Percentiles rank a stretch among this genome's conserved stretches.
Conservation (phyloP, 768 basidiomycete genomes). For the Bullera alba region DNA sequence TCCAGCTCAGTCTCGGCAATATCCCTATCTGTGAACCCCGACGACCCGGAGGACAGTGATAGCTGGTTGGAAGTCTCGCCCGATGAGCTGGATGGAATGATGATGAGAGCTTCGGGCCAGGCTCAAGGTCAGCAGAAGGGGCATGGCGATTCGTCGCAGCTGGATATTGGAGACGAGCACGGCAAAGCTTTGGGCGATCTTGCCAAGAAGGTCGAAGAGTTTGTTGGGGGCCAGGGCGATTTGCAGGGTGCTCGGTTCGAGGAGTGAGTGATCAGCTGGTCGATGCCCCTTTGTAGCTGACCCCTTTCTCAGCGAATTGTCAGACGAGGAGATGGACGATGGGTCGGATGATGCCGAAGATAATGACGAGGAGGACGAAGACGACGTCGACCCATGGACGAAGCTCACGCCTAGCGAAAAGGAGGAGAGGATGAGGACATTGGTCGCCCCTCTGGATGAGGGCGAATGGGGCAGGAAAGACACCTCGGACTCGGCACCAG, state of each 20-base stretch:
- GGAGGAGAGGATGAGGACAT: constrained; percentile 64
- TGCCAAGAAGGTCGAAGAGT: constrained; percentile 78
- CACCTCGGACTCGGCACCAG: not conserved
- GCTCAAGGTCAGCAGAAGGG: constrained; percentile 34
- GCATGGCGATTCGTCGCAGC: constrained; percentile 49
- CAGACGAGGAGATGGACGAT: constrained; percentile 54
- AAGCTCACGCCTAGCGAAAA: constrained; percentile 48
- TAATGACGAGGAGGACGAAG: constrained; percentile 50
- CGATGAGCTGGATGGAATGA: constrained; percentile 65
- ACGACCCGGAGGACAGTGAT: constrained; percentile 61
- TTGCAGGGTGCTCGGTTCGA: constrained; percentile 81
- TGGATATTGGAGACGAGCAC: constrained; percentile 56
- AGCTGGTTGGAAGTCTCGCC: constrained; percentile 79
- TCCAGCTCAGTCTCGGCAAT: constrained; percentile 33
- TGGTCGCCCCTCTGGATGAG: constrained; percentile 71
- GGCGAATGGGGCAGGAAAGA: constrained; percentile 72
- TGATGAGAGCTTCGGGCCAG: constrained; percentile 52
- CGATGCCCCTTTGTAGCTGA: not conserved
- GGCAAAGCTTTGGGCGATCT: constrained; percentile 65
- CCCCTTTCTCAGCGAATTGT: constrained; percentile 55
- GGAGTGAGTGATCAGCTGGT: constrained; percentile 59
- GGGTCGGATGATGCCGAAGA: constrained; percentile 51
- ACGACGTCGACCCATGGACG: constrained; percentile 48
- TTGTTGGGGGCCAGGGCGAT: constrained; percentile 83
- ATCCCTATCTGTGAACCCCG: constrained; percentile 19